These are phyloP conservation scores for Acacia acuminata DNA, from an alignment of 306 rosid species.

Conservation along the genomic window DNA sequence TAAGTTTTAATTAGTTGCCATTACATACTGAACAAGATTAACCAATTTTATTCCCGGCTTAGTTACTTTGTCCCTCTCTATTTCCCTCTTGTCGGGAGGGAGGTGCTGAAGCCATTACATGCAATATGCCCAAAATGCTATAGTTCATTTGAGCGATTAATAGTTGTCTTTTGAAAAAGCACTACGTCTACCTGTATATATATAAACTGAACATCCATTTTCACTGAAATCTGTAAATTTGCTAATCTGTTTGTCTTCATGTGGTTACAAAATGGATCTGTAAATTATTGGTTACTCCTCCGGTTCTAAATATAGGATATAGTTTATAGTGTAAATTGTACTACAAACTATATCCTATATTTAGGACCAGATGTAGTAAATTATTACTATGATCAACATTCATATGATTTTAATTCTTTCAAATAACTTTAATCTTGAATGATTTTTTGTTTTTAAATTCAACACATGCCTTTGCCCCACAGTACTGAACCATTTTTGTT, in stretches of 20 bases:
- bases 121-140: background rate
- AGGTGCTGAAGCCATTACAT: background rate
- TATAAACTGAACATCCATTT: too few relatives aligned
- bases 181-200: too few relatives aligned
- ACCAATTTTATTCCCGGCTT: background rate
- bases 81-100: background rate
- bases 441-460: background rate
- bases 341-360: too few relatives aligned
- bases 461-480: background rate
- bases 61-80: background rate
- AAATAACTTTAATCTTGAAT: background rate
- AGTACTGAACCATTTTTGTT: background rate
- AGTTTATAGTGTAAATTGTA: too few relatives aligned
- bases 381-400: background rate
- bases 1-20: constrained; percentile 2
- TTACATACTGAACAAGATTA: background rate
- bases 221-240: too few relatives aligned
- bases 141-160: background rate
- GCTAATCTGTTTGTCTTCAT: too few relatives aligned
- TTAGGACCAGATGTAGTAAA: too few relatives aligned
- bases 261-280: background rate
- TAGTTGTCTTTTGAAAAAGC: too few relatives aligned
- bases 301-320: too few relatives aligned
- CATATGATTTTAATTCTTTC: background rate
- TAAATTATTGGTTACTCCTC: background rate